Evolutionary conservation across 352 stramenopile species (phyloP), one percentile per base, ranked within the genome.

Genomic region (Phytophthora megakarya): DNA sequence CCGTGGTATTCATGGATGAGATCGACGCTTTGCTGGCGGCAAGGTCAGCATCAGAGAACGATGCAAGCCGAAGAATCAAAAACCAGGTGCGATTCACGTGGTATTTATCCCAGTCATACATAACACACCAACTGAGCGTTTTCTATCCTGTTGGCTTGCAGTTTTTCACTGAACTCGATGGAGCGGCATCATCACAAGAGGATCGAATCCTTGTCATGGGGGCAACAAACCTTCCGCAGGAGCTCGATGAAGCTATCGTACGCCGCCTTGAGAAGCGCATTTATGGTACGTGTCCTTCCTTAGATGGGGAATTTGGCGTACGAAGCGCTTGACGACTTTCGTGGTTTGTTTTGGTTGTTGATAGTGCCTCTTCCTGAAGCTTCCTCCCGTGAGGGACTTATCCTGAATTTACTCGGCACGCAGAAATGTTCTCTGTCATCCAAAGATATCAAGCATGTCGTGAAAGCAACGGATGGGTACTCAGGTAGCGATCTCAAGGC

Each of bases 1-100:
- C 84, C 4, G 89, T 97, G 23, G 88, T 97, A 19, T 97, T 97
- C 42, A 84, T 97, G 49, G 90, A 97, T 44, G 90, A 97, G 48
- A 95, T 96, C 51, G 90, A 97, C 39, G 84, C 88, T 37, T 56
- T 97, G 45, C 55, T 97, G 11, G 89, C 86, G 7, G 80, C 74
- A 54, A 84, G 83, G 10, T 93, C 81, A 13, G 58, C 78, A 0
- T 89, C 79, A 0, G 90, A 97, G 65, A 91, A 96, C 50, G 90
- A 96, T 10, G 86, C 89, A 30, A 95, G 88, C 53, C 70, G 89
- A 37, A 73, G 90, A 44, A 89, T 97, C 35, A 97, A 97, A 69
- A 97, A 95, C 61, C 88, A 97, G 76, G 86, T 92, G 37, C 5
- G 46, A 9, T 16, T 43, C 23, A n/a, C n/a, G n/a, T n/a, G n/a